Percentiles rank a stretch among this genome's conserved stretches.
These are phyloP conservation scores for Epichloe bromicola DNA, from an alignment of 2,329 filamentous ascomycete genomes.

Conservation along the genomic window DNA sequence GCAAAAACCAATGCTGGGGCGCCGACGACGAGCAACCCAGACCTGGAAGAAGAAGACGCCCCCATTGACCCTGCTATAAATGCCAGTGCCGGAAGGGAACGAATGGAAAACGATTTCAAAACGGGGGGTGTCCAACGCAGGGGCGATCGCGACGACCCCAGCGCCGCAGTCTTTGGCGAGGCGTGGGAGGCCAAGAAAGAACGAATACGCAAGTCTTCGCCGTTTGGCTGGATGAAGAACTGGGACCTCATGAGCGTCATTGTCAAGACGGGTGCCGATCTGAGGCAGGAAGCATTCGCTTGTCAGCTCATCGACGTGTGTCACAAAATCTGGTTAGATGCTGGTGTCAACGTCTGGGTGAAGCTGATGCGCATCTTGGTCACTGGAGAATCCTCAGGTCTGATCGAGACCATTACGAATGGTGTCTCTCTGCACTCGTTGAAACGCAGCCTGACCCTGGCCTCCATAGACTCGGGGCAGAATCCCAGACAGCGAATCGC, in stretches of 20 bases:
- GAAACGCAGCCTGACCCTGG: slow-evolving; percentile 68
- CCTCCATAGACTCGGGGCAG: slow-evolving; percentile 56
- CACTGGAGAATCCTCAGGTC: slow-evolving; percentile 69
- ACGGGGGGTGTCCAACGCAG: slow-evolving; percentile 71
- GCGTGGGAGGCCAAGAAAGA: slow-evolving; percentile 78
- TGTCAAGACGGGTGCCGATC: slow-evolving; percentile 72
- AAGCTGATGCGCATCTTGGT: slow-evolving; percentile 80
- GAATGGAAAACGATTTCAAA: slow-evolving; percentile 85
- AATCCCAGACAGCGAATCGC: slow-evolving; percentile 67
- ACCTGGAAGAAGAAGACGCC: slow-evolving; percentile 45
- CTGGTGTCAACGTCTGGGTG: slow-evolving; percentile 68
- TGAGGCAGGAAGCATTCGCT: slow-evolving; percentile 75
- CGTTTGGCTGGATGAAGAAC: slow-evolving; percentile 81
- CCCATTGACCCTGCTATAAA: slow-evolving; percentile 43
- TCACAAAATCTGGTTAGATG: slow-evolving; percentile 69
- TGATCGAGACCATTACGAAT: slow-evolving; percentile 81
- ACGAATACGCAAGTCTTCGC: slow-evolving; percentile 69
- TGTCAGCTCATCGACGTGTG: slow-evolving; percentile 75
- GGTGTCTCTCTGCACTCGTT: slow-evolving; percentile 78
- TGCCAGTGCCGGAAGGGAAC: slow-evolving; percentile 59
- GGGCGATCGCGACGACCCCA: slow-evolving; percentile 73
- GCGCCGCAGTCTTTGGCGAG: slow-evolving; percentile 75
- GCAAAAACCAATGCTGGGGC: slow-evolving; percentile 50
- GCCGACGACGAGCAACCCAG: slow-evolving; percentile 24
- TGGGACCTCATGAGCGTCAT: slow-evolving; percentile 83